Conservation (phyloP, 352 stramenopile species). For the Pythium guiyangense region DNA sequence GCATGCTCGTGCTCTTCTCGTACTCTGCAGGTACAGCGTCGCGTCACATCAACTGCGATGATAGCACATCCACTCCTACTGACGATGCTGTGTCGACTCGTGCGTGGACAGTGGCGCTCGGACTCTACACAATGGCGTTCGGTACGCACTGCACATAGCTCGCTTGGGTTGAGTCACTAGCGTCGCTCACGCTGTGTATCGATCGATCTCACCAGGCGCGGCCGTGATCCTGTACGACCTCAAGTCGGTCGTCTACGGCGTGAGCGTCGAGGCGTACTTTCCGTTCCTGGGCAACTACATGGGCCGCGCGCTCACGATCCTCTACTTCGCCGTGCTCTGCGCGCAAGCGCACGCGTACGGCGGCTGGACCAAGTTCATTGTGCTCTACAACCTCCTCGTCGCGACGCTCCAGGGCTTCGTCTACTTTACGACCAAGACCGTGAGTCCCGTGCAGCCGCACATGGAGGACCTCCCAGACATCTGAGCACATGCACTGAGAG, state of each 20-base stretch:
- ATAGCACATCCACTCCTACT: neutral
- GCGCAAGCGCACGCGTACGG: slow-evolving; percentile 59
- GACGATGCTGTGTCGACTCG: slow-evolving; percentile 8
- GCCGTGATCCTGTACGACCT: slow-evolving; percentile 80
- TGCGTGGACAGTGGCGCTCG: slow-evolving; percentile 44
- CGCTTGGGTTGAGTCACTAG: neutral
- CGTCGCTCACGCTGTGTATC: neutral
- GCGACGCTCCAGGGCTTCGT: slow-evolving; percentile 74
- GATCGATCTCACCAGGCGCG: slow-evolving; percentile 27
- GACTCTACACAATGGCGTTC: slow-evolving; percentile 84
- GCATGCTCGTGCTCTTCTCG: slow-evolving; percentile 77
- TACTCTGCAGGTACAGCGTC: slow-evolving; percentile 39
- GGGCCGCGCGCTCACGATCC: slow-evolving; percentile 68
- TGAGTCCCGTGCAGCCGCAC: slow-evolving; percentile 45
- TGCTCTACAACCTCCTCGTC: slow-evolving; percentile 75
- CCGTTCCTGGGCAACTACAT: slow-evolving; percentile 88
- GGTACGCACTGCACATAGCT: slow-evolving; percentile 22
- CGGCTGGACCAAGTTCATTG: slow-evolving; percentile 67
- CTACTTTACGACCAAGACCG: slow-evolving; percentile 79
- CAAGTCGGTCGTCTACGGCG: slow-evolving; percentile 77
- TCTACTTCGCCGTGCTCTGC: slow-evolving; percentile 79
- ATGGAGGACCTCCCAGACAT: slow-evolving; percentile 70
- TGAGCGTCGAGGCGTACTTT: slow-evolving; percentile 81
- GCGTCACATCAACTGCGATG: neutral
- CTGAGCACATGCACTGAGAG: slow-evolving; percentile 6